Evolutionary conservation across 768 basidiomycete genomes (phyloP).

Genomic region (Mycena chlorophos): DNA sequence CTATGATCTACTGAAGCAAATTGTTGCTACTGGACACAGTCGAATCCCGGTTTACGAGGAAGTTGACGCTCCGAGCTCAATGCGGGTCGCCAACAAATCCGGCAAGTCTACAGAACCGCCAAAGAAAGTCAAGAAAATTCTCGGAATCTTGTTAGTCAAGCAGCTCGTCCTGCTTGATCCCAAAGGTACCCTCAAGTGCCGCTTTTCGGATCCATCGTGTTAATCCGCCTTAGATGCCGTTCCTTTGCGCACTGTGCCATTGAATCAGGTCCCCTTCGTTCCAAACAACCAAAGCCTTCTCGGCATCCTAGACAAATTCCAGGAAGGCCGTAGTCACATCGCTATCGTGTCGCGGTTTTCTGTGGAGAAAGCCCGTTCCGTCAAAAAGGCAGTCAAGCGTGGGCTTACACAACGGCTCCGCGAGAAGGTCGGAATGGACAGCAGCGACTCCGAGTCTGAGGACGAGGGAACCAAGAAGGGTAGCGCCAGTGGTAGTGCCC

Average conservation of each 20-base stretch:
- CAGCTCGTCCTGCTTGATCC: constrained; percentile 87
- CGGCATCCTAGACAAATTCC: constrained; percentile 86
- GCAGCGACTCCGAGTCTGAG: constrained; percentile 26
- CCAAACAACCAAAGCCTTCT: constrained; percentile 84
- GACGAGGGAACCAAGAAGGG: constrained; percentile 2
- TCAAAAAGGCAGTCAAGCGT: constrained; percentile 81
- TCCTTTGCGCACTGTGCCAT: constrained; percentile 76
- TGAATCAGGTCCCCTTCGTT: constrained; percentile 85
- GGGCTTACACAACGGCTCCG: constrained; percentile 78
- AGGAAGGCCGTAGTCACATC: constrained; percentile 90
- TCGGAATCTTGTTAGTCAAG: constrained; percentile 87
- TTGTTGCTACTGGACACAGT: constrained; percentile 78
- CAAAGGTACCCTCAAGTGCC: constrained; percentile 48
- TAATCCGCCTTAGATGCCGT: constrained; percentile 57
- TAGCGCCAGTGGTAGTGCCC: constrained; percentile 4
- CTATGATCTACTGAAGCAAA: constrained; percentile 71
- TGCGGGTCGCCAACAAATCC: constrained; percentile 3
- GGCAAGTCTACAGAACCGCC: constrained; percentile 8
- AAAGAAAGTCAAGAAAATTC: constrained; percentile 73
- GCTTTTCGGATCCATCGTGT: background rate
- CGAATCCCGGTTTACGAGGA: constrained; percentile 84
- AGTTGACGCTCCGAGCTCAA: constrained; percentile 48
- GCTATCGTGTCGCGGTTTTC: constrained; percentile 86
- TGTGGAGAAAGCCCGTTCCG: constrained; percentile 68
- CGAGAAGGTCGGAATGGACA: constrained; percentile 72